Evolutionary conservation across 139 green algal species (phyloP).

Genomic region (Chlamydomonas sp.): DNA sequence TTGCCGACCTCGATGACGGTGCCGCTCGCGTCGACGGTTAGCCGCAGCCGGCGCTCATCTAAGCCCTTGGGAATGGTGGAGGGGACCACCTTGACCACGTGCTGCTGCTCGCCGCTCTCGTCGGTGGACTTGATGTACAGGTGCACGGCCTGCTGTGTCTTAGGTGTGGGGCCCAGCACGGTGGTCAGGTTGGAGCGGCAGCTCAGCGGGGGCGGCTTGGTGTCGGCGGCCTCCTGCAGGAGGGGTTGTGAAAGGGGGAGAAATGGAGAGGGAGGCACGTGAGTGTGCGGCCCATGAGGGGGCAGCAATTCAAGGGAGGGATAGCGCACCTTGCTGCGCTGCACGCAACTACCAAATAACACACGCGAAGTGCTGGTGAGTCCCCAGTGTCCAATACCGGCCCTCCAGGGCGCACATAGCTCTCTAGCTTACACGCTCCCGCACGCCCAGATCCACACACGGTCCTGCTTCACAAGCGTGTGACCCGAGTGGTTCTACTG

Average conservation of each 20-base stretch:
- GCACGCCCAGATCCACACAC: too few relatives aligned
- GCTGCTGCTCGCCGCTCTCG: conserved; percentile 35
- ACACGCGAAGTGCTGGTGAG: too few relatives aligned
- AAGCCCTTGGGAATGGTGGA: conserved; percentile 38
- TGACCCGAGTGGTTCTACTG: background rate
- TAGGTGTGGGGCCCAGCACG: conserved; percentile 17
- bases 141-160: conserved; percentile 28
- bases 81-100: conserved; percentile 22
- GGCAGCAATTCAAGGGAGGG: background rate
- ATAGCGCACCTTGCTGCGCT: background rate
- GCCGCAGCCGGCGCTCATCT: conserved; percentile 46
- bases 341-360: too few relatives aligned
- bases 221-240: conserved; percentile 24
- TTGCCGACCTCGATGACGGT: conserved; percentile 34
- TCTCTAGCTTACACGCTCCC: background rate
- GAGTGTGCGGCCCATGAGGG: background rate
- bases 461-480: too few relatives aligned
- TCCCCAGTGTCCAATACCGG: too few relatives aligned
- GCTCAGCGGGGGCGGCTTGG: conserved; percentile 24
- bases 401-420: too few relatives aligned
- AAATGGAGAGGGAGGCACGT: background rate
- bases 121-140: conserved; percentile 27
- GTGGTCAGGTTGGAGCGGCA: conserved; percentile 32
- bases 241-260: background rate
- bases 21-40: conserved; percentile 50